A percentile compares a stretch with the other conserved stretches of the same genome.
phyloP scores from a whole-genome alignment of 2,329 filamentous ascomycete genomes.

The Apiospora koreana region DNA sequence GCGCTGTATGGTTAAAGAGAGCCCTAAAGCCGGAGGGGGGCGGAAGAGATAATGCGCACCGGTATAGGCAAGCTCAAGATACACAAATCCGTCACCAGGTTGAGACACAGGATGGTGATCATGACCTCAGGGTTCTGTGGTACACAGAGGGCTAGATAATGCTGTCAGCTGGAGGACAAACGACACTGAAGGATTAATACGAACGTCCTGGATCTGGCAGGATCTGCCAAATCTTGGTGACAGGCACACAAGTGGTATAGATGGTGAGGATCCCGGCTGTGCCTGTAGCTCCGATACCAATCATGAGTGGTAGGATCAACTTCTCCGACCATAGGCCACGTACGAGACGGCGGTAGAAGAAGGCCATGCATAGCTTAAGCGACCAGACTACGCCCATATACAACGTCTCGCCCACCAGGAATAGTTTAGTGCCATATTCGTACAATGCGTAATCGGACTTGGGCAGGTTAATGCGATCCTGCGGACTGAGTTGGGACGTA shows the following conservation, averaged over 20 bases:
- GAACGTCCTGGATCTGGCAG: slow-evolving; percentile 39
- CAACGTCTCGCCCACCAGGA: slow-evolving; percentile 34
- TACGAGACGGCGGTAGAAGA: slow-evolving; percentile 39
- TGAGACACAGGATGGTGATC: slow-evolving; percentile 15
- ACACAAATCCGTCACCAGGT: slow-evolving; percentile 16
- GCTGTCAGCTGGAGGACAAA: neutral
- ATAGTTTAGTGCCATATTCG: slow-evolving; percentile 37
- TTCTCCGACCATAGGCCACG: slow-evolving; percentile 36
- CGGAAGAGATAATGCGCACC: neutral
- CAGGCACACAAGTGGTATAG: slow-evolving; percentile 32
- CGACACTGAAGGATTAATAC: slow-evolving; percentile 13
- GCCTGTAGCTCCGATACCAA: slow-evolving; percentile 27
- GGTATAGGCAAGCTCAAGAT: slow-evolving; percentile 17
- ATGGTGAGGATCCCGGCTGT: slow-evolving; percentile 29
- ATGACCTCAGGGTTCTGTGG: slow-evolving; percentile 16
- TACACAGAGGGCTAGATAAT: slow-evolving; percentile 13
- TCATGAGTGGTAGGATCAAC: slow-evolving; percentile 37
- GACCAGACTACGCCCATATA: slow-evolving; percentile 40
- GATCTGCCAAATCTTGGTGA: slow-evolving; percentile 36
- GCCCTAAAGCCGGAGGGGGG: neutral
- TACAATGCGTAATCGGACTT: slow-evolving; percentile 26
- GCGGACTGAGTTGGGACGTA: slow-evolving; percentile 30
- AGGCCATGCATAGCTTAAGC: slow-evolving; percentile 44
- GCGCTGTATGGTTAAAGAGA: neutral
- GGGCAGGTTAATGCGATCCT: slow-evolving; percentile 33